phyloP scores from a whole-genome alignment of 2,329 filamentous ascomycete genomes.

The Neonectria punicea region DNA sequence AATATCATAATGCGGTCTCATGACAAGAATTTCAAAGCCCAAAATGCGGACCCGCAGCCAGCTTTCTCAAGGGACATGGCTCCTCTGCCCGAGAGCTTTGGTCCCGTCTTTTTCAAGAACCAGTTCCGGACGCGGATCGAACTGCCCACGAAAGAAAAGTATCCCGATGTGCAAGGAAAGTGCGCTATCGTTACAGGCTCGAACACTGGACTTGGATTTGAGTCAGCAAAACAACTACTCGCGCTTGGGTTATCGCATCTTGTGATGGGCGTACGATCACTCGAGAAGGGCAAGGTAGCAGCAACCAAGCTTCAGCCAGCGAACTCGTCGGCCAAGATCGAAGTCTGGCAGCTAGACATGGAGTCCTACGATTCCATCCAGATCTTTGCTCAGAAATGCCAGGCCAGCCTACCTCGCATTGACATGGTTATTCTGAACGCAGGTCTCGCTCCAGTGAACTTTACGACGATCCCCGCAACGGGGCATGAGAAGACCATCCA shows the following conservation, averaged over 20 bases:
- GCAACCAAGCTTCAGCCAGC: conserved; percentile 14
- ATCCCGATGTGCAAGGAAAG: conserved; percentile 26
- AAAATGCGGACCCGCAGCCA: not conserved
- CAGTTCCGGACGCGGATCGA: conserved; percentile 39
- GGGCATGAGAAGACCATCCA: conserved; percentile 47
- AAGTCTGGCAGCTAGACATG: conserved; percentile 42
- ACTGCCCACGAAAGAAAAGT: conserved; percentile 29
- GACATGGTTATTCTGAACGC: conserved; percentile 50
- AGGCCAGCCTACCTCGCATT: conserved; percentile 26
- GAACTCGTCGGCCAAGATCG: conserved; percentile 28
- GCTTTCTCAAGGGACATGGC: conserved; percentile 26
- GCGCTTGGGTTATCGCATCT: conserved; percentile 29
- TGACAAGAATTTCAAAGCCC: not conserved
- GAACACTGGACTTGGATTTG: conserved; percentile 41
- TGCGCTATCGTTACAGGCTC: conserved; percentile 40
- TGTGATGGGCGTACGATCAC: conserved; percentile 31
- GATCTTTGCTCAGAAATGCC: conserved; percentile 30
- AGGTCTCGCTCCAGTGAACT: conserved; percentile 36
- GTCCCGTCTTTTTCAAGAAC: conserved; percentile 31
- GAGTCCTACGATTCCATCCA: conserved; percentile 40
- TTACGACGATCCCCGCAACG: conserved; percentile 29
- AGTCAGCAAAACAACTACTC: conserved; percentile 38
- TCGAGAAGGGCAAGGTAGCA: conserved; percentile 29
- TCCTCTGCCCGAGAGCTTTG: conserved; percentile 21
- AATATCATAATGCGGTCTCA: not conserved